These are phyloP conservation scores for Calvatia gigantea DNA, from an alignment of 768 basidiomycete species.

Conservation along the genomic window DNA sequence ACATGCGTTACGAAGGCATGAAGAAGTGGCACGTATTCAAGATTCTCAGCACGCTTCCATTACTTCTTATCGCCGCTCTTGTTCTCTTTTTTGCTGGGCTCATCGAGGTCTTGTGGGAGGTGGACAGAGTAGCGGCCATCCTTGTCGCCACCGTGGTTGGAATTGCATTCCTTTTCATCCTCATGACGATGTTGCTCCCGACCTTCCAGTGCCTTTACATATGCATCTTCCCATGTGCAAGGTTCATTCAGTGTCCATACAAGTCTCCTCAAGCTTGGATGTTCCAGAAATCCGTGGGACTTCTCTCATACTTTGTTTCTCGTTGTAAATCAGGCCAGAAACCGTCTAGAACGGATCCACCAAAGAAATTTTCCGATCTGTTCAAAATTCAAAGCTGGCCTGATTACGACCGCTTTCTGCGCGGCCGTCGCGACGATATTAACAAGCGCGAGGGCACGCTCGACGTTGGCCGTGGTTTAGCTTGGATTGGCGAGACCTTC, in stretches of 20 bases:
- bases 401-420: not conserved
- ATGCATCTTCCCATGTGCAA: not conserved
- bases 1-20: constrained; percentile 16
- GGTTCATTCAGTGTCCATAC: not conserved
- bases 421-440: not conserved
- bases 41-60: constrained; percentile 11
- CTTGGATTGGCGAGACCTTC: not conserved
- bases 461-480: not conserved
- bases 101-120: constrained; percentile 14
- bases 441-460: not conserved
- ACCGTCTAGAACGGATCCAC: too few relatives aligned
- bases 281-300: not conserved
- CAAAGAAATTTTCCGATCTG: not conserved
- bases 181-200: constrained; percentile 13
- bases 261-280: not conserved
- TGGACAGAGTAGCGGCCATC: constrained; percentile 9
- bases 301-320: not conserved
- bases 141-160: constrained; percentile 4
- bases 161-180: constrained; percentile 12
- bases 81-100: constrained; percentile 18
- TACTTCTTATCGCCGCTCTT: constrained; percentile 15
- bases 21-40: constrained; percentile 14
- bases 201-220: constrained; percentile 10
- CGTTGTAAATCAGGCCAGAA: not conserved
- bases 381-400: not conserved